Evolutionary conservation across 78 protist species (phyloP).

Genomic region (Acrasis kona): DNA sequence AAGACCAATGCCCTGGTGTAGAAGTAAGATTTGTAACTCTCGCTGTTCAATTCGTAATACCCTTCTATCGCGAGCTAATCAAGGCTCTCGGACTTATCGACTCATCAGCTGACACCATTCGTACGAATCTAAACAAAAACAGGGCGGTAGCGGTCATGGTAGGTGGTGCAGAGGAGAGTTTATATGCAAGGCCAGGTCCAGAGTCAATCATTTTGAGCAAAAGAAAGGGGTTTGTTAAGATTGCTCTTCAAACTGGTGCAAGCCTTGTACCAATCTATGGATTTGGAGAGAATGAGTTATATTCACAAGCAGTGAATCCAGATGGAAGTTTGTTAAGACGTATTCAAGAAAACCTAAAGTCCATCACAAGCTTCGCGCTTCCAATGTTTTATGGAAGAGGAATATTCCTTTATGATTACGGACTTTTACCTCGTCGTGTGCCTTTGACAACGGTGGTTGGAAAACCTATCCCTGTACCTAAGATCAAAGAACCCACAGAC

Average conservation of each 20-base stretch:
- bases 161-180: constrained; percentile 32
- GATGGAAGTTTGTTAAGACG: neutral
- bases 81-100: constrained; percentile 19
- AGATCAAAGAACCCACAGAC: neutral
- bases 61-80: constrained; percentile 19
- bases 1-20: neutral
- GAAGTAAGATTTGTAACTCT: neutral
- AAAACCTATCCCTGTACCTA: neutral
- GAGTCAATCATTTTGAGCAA: constrained; percentile 9
- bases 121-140: neutral
- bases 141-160: constrained; percentile 14
- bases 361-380: constrained; percentile 19
- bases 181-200: constrained; percentile 2
- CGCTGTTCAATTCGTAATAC: constrained; percentile 14
- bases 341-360: neutral
- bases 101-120: constrained; percentile 9
- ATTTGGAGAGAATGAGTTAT: constrained; percentile 20
- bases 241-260: constrained; percentile 18
- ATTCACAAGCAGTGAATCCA: no score
- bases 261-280: constrained; percentile 21
- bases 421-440: constrained; percentile 1
- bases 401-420: constrained; percentile 2
- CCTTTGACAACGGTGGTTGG: constrained; percentile 21
- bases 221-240: constrained; percentile 16
- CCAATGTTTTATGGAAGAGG: constrained; percentile 28